These are phyloP conservation scores for Exutisphaerella laricina DNA, from an alignment of 2,329 filamentous ascomycete genomes.

Conservation along the genomic window DNA sequence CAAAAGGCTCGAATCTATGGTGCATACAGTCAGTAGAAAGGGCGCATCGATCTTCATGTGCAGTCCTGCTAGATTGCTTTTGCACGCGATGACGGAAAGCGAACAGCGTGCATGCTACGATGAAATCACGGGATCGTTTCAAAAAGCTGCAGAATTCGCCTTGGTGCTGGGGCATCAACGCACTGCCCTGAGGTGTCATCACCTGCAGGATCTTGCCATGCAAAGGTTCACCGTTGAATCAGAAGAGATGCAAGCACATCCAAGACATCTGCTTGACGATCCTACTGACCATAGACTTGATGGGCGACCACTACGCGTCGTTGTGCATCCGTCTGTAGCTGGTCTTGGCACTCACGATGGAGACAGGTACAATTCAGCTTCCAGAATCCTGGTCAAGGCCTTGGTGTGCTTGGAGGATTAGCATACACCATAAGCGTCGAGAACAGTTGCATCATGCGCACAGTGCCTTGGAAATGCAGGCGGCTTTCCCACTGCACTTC, in stretches of 20 bases:
- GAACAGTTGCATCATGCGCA: not conserved
- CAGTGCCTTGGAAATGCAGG: too few relatives aligned
- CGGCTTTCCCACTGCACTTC: not conserved
- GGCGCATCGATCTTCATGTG: not conserved
- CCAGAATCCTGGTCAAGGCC: conserved; percentile 6
- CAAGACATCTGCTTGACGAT: conserved; percentile 7
- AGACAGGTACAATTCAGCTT: conserved; percentile 1
- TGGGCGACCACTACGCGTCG: conserved; percentile 3
- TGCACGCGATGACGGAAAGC: conserved; percentile 1
- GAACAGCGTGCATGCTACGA: conserved; percentile 2
- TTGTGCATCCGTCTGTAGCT: conserved; percentile 9
- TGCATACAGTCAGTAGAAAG: not conserved
- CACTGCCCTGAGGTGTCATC: conserved; percentile 1
- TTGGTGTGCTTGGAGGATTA: conserved; percentile 7
- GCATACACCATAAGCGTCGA: not conserved
- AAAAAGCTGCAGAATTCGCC: conserved; percentile 3
- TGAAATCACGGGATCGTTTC: not conserved
- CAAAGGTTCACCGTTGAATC: conserved; percentile 6
- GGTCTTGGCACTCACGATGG: conserved; percentile 9
- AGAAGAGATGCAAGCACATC: conserved; percentile 7
- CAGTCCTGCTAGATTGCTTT: not conserved
- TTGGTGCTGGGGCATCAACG: conserved; percentile 5
- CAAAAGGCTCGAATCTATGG: not conserved
- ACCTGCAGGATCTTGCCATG: conserved; percentile 1
- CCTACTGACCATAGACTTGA: conserved; percentile 10